These are phyloP conservation scores for Fusarium nisikadoi DNA, from an alignment of 2,329 filamentous ascomycete genomes.

Conservation along the genomic window DNA sequence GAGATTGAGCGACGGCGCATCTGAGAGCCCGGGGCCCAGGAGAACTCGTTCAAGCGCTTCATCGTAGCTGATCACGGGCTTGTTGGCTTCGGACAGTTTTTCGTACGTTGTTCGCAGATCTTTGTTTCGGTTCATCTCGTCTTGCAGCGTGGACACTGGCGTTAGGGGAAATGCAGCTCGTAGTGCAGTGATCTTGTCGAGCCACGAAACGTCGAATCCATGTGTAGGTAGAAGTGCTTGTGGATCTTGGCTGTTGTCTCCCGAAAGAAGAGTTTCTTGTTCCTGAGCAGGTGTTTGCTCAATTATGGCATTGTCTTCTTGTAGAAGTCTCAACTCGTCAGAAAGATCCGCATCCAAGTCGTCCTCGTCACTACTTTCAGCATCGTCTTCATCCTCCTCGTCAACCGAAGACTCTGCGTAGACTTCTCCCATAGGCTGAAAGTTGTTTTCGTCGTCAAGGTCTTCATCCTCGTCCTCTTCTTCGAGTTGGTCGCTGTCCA, in stretches of 20 bases:
- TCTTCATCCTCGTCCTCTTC: slow-evolving; percentile 28
- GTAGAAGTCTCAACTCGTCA: slow-evolving; percentile 37
- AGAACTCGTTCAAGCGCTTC: slow-evolving; percentile 48
- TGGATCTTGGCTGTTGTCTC: neutral
- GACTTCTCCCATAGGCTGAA: neutral
- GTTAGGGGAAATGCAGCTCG: slow-evolving; percentile 57
- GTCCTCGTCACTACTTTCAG: slow-evolving; percentile 21
- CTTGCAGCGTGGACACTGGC: slow-evolving; percentile 50
- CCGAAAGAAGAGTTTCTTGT: slow-evolving; percentile 4
- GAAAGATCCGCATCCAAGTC: slow-evolving; percentile 28
- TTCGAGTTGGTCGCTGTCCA: slow-evolving; percentile 33
- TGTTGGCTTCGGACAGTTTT: slow-evolving; percentile 47
- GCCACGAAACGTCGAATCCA: slow-evolving; percentile 28
- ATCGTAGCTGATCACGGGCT: slow-evolving; percentile 48
- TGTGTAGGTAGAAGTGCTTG: neutral
- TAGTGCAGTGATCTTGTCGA: slow-evolving; percentile 51
- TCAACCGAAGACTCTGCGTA: slow-evolving; percentile 12
- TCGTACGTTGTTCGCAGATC: slow-evolving; percentile 54
- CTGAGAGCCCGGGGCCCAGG: slow-evolving; percentile 8
- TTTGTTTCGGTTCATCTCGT: slow-evolving; percentile 49
- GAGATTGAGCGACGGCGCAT: neutral
- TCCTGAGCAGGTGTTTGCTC: slow-evolving; percentile 17
- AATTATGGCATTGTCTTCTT: slow-evolving; percentile 36
- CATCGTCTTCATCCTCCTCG: slow-evolving; percentile 33
- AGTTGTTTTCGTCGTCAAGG: slow-evolving; percentile 46